These are phyloP conservation scores for Chenopodium album DNA, from an alignment of 148 eudicot species.

Conservation along the genomic window DNA sequence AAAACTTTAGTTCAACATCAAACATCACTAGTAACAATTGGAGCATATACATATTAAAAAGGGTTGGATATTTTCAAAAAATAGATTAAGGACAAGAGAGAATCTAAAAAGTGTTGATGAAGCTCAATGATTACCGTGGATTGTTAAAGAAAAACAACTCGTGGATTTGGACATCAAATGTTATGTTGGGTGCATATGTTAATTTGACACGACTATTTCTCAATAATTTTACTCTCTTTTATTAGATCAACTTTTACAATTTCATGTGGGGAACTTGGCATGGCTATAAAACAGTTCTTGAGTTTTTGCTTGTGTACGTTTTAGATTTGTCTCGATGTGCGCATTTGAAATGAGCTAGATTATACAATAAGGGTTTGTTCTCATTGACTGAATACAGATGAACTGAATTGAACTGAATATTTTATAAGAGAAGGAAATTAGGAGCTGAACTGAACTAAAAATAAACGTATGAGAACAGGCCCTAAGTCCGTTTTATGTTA, in stretches of 20 bases:
- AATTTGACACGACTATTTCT: neutral
- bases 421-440: too few species aligned
- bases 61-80: neutral
- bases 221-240: neutral
- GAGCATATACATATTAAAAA: neutral
- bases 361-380: too few species aligned
- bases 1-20: conserved; percentile 8
- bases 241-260: neutral
- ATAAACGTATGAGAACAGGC: too few species aligned
- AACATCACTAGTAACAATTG: neutral
- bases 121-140: conserved; percentile 16
- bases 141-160: conserved; percentile 20
- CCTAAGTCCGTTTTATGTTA: too few species aligned
- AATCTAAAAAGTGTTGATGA: conserved; percentile 12
- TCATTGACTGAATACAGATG: too few species aligned
- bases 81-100: conserved; percentile 5
- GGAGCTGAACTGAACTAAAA: too few species aligned
- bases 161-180: conserved; percentile 21
- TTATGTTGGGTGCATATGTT: conserved; percentile 8
- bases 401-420: too few species aligned
- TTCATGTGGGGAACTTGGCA: neutral
- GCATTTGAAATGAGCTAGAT: neutral
- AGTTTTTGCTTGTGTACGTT: neutral
- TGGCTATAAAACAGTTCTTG: neutral
- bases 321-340: neutral